phyloP scores from a whole-genome alignment of 2,329 filamentous ascomycete genomes.

The Madurella mycetomatis region DNA sequence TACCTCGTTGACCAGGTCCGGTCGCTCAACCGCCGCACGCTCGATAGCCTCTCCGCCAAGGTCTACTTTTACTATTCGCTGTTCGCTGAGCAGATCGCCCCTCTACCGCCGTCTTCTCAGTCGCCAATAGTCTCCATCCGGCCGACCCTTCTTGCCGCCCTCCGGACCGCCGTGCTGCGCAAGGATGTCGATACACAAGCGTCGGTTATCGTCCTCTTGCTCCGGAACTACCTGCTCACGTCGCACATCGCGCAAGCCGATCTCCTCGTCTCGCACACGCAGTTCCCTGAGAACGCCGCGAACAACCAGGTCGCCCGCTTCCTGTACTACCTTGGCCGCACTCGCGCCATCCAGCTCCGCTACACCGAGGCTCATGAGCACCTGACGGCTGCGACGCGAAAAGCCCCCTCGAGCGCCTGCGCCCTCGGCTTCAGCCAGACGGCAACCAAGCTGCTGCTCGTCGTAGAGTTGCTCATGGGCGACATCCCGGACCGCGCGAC shows the following conservation, averaged over 20 bases:
- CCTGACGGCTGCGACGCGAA: constrained; percentile 86
- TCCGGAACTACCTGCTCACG: constrained; percentile 92
- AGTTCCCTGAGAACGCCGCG: constrained; percentile 88
- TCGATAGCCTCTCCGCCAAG: constrained; percentile 90
- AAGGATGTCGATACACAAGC: constrained; percentile 98
- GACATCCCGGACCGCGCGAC: constrained; percentile 94
- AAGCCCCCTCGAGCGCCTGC: constrained; percentile 83
- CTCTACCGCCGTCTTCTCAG: constrained; percentile 81
- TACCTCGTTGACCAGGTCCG: constrained; percentile 81
- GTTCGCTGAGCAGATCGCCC: constrained; percentile 87
- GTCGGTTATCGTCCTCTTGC: constrained; percentile 86
- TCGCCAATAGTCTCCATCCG: constrained; percentile 84
- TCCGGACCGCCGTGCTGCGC: constrained; percentile 90
- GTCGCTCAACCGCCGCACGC: constrained; percentile 82
- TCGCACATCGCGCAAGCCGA: constrained; percentile 97
- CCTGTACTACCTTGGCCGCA: constrained; percentile 94
- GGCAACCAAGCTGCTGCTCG: constrained; percentile 90
- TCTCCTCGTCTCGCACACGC: constrained; percentile 88
- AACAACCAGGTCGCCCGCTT: constrained; percentile 98
- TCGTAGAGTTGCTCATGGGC: constrained; percentile 96
- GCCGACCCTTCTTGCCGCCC: constrained; percentile 77
- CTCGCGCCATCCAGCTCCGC: constrained; percentile 90
- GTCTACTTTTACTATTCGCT: constrained; percentile 98
- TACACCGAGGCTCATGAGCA: constrained; percentile 98
- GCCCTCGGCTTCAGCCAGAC: constrained; percentile 94